These are phyloP conservation scores for Naganishia vaughanmartiniae DNA, from an alignment of 768 basidiomycete species.

Conservation along the genomic window DNA sequence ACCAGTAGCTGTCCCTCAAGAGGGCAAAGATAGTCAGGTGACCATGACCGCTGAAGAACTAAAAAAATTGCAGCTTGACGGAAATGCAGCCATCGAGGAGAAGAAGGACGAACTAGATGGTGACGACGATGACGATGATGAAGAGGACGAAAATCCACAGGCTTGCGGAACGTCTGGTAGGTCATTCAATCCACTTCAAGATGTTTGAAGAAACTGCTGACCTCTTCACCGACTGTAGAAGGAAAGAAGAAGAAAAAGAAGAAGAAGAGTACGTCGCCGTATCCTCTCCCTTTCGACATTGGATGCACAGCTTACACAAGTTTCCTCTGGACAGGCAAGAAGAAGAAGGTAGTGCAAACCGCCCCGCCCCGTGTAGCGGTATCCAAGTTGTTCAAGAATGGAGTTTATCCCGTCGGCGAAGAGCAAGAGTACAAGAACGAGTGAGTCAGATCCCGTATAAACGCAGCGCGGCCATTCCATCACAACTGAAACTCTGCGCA, in stretches of 20 bases:
- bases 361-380: slow-evolving; percentile 88
- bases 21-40: not conserved
- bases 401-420: slow-evolving; percentile 88
- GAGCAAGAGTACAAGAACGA: slow-evolving; percentile 86
- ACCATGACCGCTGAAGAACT: slow-evolving; percentile 19
- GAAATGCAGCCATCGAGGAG: slow-evolving; percentile 7
- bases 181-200: not conserved
- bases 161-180: slow-evolving; percentile 34
- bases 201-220: not conserved
- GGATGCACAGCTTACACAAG: not conserved
- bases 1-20: not conserved
- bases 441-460: slow-evolving; percentile 58
- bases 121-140: slow-evolving; percentile 46
- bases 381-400: slow-evolving; percentile 80
- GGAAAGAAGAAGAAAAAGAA: slow-evolving; percentile 92
- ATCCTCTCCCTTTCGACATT: not conserved
- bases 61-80: slow-evolving; percentile 30
- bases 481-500: not conserved
- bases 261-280: slow-evolving; percentile 61
- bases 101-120: slow-evolving; percentile 28
- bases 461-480: too few relatives aligned
- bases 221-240: slow-evolving; percentile 29
- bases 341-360: slow-evolving; percentile 67
- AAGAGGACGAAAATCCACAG: slow-evolving; percentile 45
- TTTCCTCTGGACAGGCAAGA: slow-evolving; percentile 54